A percentile compares a stretch with the other conserved stretches of the same genome.
Conservation (phyloP, 305 asterid species). For the Caryopteris hybrid region DNA sequence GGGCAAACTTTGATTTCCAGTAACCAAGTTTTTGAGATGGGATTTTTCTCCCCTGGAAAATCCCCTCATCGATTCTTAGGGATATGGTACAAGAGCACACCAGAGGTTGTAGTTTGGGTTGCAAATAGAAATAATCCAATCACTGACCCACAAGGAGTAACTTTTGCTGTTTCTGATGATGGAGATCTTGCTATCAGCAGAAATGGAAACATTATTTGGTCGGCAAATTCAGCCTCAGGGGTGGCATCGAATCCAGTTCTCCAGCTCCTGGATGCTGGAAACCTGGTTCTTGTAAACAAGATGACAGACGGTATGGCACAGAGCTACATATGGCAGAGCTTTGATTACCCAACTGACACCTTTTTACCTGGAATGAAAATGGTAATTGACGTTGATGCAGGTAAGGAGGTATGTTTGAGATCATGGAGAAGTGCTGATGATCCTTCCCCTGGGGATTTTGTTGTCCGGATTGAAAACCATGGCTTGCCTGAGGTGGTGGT, state of each 20-base stretch:
- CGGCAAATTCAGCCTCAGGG: not conserved
- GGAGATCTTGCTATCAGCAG: constrained; percentile 19
- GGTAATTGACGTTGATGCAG: constrained; percentile 3
- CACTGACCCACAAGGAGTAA: constrained; percentile 1
- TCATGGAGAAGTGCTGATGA: constrained; percentile 30
- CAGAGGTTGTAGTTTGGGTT: no score
- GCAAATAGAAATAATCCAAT: no score
- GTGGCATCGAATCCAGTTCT: constrained; percentile 23
- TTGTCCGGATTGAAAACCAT: not conserved
- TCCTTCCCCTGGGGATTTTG: constrained; percentile 25
- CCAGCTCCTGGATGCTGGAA: constrained; percentile 31
- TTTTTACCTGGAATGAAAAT: constrained; percentile 29
- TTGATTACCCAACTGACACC: constrained; percentile 32
- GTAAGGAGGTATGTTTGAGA: not conserved
- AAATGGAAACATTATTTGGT: constrained; percentile 22
- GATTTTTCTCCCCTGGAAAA: no score
- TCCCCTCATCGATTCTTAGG: no score
- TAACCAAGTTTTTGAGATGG: constrained; percentile 22
- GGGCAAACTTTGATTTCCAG: constrained; percentile 20
- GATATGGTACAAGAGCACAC: no score
- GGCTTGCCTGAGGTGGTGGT: constrained; percentile 7
- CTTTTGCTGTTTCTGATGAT: constrained; percentile 12
- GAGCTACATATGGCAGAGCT: constrained; percentile 30
- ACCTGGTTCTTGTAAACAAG: constrained; percentile 26
- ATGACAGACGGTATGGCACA: not conserved